Evolutionary conservation across 352 stramenopile species (phyloP), one percentile per base, ranked within the genome.

Genomic region (Globisporangium viniferum): DNA sequence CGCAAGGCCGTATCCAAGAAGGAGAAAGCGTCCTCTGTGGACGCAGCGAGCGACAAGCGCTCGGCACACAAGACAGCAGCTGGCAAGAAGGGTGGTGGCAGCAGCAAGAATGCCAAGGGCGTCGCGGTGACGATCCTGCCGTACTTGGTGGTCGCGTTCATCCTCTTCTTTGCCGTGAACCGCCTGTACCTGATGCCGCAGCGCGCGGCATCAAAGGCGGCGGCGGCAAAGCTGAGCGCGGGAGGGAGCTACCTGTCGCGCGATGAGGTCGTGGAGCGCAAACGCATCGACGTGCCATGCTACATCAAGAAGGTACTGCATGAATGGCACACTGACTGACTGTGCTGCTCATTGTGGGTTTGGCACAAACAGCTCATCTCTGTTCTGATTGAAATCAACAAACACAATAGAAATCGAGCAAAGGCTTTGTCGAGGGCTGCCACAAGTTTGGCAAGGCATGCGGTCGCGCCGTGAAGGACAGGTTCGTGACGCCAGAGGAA

Each of bases 401-500:
- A 66, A 48, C 6, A 51, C 44, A 51, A 41, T 60, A 85, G 64
- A 81, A 78, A 78, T 73, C 60, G 5, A 35, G 64, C 48, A 70
- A 74, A 20, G 64, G 66, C 9, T 89, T 88, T 49, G 79, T 95
- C 10, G 69, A 78, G 1, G 87, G 87, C 4, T 95, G 87, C 73
- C 82, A 93, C 73, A 79, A 82, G 54, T 35, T 77, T 22, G 81
- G 83, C 48, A 73, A 75, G 31, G 75, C 87, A 41, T 97, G 89
- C 63, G 87, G 87, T 0, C 89, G 89, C 18, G 82, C 75, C 2
- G 54, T 97, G 29, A 73, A 78, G 12, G 89, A 96, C 68, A 73
- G 78, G 33, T 96, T 97, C 57, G 75, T 95, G 44, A 83, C 81
- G n/a, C 66, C 72, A 1, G 70, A 88, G 29, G 86, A 94, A 49